Evolutionary conservation across 2,329 filamentous ascomycete species (phyloP).

Genomic region (Fusarium sp.): DNA sequence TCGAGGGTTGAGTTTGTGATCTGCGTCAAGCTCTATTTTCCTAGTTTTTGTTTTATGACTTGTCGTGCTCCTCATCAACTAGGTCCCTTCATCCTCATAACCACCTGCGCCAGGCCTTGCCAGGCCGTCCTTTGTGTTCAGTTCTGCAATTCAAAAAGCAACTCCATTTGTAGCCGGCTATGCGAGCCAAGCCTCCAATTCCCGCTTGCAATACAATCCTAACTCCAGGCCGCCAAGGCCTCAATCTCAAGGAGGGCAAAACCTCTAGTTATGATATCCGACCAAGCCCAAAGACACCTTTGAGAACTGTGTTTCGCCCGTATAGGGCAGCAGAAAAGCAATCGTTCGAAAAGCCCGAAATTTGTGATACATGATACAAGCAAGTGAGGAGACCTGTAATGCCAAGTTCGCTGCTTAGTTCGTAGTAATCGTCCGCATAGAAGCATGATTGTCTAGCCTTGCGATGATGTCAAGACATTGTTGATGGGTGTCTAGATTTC

Average conservation of each 20-base stretch:
- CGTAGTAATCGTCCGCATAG: slow-evolving; percentile 10
- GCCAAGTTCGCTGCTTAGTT: slow-evolving; percentile 14
- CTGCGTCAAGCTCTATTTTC: slow-evolving; percentile 32
- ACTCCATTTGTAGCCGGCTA: slow-evolving; percentile 33
- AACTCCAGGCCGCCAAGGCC: slow-evolving; percentile 39
- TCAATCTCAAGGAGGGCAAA: slow-evolving; percentile 30
- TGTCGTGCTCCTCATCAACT: slow-evolving; percentile 37
- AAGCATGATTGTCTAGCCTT: slow-evolving; percentile 3
- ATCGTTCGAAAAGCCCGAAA: slow-evolving; percentile 34
- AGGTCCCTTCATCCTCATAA: slow-evolving; percentile 35
- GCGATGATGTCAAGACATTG: slow-evolving; percentile 5
- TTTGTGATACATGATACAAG: slow-evolving; percentile 47
- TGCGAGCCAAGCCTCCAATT: slow-evolving; percentile 29
- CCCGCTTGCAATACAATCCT: slow-evolving; percentile 42
- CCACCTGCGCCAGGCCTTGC: slow-evolving; percentile 35
- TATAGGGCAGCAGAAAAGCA: slow-evolving; percentile 34
- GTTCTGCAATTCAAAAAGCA: slow-evolving; percentile 42
- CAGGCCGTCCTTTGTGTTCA: slow-evolving; percentile 35
- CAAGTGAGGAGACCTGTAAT: slow-evolving; percentile 27
- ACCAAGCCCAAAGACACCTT: slow-evolving; percentile 24
- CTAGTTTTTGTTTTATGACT: slow-evolving; percentile 29
- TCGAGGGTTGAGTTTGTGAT: neutral
- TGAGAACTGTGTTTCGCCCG: slow-evolving; percentile 25
- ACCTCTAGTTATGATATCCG: slow-evolving; percentile 26
- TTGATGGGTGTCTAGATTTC: slow-evolving; percentile 4